Conservation (phyloP, 768 basidiomycete genomes). For the Mycena capillaripes region DNA sequence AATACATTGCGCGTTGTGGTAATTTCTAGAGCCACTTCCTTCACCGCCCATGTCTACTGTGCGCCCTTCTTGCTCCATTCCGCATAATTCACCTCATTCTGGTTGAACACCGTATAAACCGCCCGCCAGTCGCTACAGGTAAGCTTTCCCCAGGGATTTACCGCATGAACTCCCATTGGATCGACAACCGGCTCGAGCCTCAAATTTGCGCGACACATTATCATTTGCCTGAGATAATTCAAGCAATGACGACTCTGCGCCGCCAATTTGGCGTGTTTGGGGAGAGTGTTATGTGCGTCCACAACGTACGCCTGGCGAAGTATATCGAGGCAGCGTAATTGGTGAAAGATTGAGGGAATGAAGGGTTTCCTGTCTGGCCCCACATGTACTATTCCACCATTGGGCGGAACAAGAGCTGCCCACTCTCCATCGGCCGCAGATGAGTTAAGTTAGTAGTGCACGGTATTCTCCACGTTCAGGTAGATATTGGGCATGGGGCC, state of each 20-base stretch:
- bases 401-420: constrained; percentile 22
- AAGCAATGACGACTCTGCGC: constrained; percentile 53
- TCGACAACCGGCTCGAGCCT: constrained; percentile 48
- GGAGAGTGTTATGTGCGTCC: background rate
- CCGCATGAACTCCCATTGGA: constrained; percentile 19
- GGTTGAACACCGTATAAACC: background rate
- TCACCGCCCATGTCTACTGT: too few relatives aligned
- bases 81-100: background rate
- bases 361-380: constrained; percentile 48
- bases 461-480: constrained; percentile 39
- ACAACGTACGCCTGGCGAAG: constrained; percentile 44
- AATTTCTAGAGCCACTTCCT: too few relatives aligned
- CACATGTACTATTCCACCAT: constrained; percentile 47
- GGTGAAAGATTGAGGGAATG: constrained; percentile 53
- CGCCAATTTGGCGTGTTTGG: background rate
- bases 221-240: constrained; percentile 53
- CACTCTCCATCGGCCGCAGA: constrained; percentile 38
- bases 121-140: constrained; percentile 30
- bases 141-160: constrained; percentile 9
- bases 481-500: background rate
- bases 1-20: too few relatives aligned
- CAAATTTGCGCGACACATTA: constrained; percentile 52
- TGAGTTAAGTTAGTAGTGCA: constrained; percentile 40
- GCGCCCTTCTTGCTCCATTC: too few relatives aligned
- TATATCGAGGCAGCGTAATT: constrained; percentile 52